Evolutionary conservation across 257 asterid species (phyloP).

Genomic region (Solanum chmielewskii): DNA sequence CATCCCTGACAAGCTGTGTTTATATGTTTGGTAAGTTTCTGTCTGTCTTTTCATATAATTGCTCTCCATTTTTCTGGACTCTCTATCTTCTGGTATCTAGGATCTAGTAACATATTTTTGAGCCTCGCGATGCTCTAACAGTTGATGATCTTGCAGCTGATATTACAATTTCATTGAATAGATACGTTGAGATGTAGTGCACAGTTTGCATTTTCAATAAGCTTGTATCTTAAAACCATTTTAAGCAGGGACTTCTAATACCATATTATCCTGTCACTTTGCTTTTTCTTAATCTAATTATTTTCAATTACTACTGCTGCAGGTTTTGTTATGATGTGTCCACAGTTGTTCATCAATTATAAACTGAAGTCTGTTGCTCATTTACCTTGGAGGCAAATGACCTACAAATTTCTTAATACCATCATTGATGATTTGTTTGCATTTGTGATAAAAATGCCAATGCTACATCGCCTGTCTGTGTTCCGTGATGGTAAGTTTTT

Average conservation of each 20-base stretch:
- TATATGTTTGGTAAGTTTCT: conserved; percentile 89
- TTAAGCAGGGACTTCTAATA: not conserved
- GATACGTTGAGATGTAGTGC: not conserved
- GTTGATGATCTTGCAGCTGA: not conserved
- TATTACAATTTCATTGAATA: not conserved
- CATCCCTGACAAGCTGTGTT: conserved; percentile 95
- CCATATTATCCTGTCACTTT: not conserved
- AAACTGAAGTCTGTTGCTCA: conserved; percentile 95
- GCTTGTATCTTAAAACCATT: not conserved
- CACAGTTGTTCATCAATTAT: conserved; percentile 88
- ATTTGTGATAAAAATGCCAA: conserved; percentile 93
- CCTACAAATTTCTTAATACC: conserved; percentile 88
- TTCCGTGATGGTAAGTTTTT: conserved; percentile 94
- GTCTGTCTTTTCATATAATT: not conserved
- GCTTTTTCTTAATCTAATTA: not conserved
- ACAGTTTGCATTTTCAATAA: not conserved
- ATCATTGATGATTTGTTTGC: conserved; percentile 98
- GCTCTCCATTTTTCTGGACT: not conserved
- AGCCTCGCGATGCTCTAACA: not conserved
- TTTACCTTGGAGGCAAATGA: conserved; percentile 99
- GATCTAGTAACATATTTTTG: not conserved
- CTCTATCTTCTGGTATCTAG: not conserved
- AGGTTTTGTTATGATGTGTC: conserved; percentile 99
- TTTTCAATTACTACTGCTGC: conserved; percentile 13
- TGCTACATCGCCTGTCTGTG: conserved; percentile 88